Conservation (phyloP, 1,284 basidiomycete species). For the Mrakiaceae sp. region DNA sequence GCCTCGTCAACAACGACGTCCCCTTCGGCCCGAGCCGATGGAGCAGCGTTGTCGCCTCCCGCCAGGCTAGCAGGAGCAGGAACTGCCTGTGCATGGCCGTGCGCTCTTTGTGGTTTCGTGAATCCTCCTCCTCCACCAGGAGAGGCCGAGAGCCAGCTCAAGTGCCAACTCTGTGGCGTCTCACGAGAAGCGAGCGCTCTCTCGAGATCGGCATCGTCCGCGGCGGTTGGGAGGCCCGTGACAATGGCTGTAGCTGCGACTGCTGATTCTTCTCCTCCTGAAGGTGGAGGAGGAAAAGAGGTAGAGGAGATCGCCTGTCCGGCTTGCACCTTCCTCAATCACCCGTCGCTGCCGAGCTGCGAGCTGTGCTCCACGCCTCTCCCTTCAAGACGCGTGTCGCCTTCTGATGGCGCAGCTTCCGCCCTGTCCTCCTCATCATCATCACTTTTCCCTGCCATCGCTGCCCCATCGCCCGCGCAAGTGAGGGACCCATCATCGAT, state of each 20-base stretch:
- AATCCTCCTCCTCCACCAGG: constrained; percentile 45
- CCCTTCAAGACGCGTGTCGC: constrained; percentile 11
- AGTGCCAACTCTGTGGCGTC: constrained; percentile 60
- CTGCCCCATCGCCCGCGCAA: background rate
- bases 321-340: constrained; percentile 87
- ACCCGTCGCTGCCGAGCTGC: constrained; percentile 59
- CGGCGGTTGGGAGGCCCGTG: too few relatives aligned
- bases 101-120: constrained; percentile 68
- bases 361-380: constrained; percentile 78
- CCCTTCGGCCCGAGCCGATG: background rate
- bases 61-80: constrained; percentile 19
- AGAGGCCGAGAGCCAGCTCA: constrained; percentile 18
- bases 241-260: too few relatives aligned
- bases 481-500: background rate
- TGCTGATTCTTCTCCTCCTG: too few relatives aligned
- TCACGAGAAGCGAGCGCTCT: background rate
- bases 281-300: too few relatives aligned
- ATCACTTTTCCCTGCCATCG: background rate
- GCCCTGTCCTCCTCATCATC: background rate
- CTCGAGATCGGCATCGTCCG: too few relatives aligned
- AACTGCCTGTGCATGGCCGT: constrained; percentile 56
- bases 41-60: background rate
- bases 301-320: constrained; percentile 49
- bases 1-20: constrained; percentile 18
- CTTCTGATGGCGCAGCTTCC: background rate